These are phyloP conservation scores for Effrenium voratum DNA, from an alignment of 73 alveolate species.

Conservation along the genomic window DNA sequence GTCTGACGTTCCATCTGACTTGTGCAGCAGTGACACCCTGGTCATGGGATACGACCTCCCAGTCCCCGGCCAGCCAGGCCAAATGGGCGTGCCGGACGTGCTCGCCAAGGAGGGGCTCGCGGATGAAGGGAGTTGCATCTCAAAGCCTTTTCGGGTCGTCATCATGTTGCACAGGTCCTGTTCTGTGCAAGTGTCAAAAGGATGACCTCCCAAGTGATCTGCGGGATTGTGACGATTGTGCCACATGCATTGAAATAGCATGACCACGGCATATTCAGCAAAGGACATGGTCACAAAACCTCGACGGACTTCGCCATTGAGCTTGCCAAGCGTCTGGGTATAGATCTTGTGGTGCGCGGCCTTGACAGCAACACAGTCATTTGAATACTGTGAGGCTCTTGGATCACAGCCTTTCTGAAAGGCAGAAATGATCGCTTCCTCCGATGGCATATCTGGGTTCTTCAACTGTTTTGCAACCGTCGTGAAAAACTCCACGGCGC, in stretches of 20 bases:
- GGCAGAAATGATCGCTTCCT: no score
- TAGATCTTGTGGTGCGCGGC: no score
- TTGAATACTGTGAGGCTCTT: no score
- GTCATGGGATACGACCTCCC: slow-evolving; percentile 23
- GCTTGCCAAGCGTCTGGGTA: no score
- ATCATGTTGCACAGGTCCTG: not conserved
- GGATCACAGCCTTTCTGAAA: no score
- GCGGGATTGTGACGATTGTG: slow-evolving; percentile 40
- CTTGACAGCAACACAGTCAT: no score
- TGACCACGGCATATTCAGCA: not conserved
- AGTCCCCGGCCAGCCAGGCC: slow-evolving; percentile 28
- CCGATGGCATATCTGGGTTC: no score
- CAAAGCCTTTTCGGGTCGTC: not conserved
- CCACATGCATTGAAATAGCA: slow-evolving; percentile 27
- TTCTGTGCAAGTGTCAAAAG: slow-evolving; percentile 2
- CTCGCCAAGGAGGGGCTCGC: not conserved
- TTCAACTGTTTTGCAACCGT: no score
- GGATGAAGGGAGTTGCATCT: not conserved
- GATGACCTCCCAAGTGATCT: not conserved
- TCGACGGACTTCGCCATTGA: no score
- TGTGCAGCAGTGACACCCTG: slow-evolving; percentile 48
- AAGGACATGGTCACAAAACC: no score
- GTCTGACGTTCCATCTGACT: slow-evolving; percentile 17
- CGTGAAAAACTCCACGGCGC: no score
- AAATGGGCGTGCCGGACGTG: not conserved